Evolutionary conservation across 2,329 filamentous ascomycete species (phyloP), one percentile per base, ranked within the genome.

Genomic region (Aaosphaeria pasadenensis): DNA sequence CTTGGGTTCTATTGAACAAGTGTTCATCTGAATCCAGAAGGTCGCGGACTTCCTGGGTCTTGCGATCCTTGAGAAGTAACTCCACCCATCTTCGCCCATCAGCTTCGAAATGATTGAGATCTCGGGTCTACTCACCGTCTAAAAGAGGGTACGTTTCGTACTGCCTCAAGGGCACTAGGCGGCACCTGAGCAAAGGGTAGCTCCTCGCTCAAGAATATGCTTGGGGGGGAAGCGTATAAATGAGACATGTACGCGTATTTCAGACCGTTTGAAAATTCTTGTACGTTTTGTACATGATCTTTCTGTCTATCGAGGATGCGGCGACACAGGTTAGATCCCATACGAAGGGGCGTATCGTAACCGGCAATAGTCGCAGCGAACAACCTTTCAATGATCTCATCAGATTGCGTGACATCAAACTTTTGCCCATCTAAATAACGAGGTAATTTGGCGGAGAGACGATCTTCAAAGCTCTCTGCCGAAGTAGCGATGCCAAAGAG

Each of bases 231-330:
- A 36, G 86, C 87, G 58, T 89, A 92, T 62, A 89, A 92, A 64
- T 91, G 87, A 48, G 86, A 89, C 88, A 95, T 91, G 63, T 91
- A 90, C 1, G 86, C 83, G 70, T 92, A 94, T 81, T 89, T 65
- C 2, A 91, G 60, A 7, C 86, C 84, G 62, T 82, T 82, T 42
- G 86, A 77, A 62, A 92, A 88, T 6, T 82, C 81, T 48, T 89
- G 84, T 11, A 89, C 83, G 54, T 87, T 89, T 39, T 88, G 85
- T 6, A 90, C 83, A 61, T 92, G 87, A 57, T 91, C 86, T 54
- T 81, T 81, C 62, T 94, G 89, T 30, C 89, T 79, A 51, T 87
- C 84, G 17, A 91, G 72, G 53, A 90, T 76, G 58, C 76, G 79
- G 38, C 77, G 75, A 38, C 88, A 75, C 35, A 94, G 70, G 5